Base-by-base conservation (phyloP, 805 yeast genomes). In the Saturnispora mendoncae region DNA sequence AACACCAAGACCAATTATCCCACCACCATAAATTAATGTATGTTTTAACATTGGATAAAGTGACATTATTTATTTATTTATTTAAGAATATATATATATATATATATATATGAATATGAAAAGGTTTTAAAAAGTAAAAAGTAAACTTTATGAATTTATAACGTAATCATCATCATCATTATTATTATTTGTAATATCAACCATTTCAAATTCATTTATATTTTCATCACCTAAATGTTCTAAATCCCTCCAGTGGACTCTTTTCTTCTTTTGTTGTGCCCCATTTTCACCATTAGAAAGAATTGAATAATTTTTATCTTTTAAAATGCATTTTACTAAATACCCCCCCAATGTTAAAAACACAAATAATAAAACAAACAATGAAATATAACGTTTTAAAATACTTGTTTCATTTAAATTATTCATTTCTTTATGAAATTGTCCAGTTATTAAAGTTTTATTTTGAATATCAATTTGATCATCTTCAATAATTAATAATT, bases 1-100 rank as follows among this genome's bases (percentile, higher is more conserved):
- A 0, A 78, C 74, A n/a, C 97, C 97, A 0, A 76, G 52, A 4
- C 80, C 84, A 2, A 84, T 66, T 15, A 86, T 75, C 15, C 76
- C 71, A n/a, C 74, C 74, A 8, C 94, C 87, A 10, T 68, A 68
- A 3, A 58, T 32, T 2, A 60, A 18, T 4, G 57, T 50, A 31
- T 54, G 56, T 36, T 54, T 61, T 52, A 60, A 52, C 40, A 61
- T 46, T 10, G 51, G 28, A 26, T 26, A 39, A 5, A 19, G 18
- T 26, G 35, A 31, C 35, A 24, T 39, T 8, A 10, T 15, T 13
- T 6, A 15, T 19, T 5, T 9, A 25, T 8, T 13, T 30, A 13
- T 21, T 7, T 5, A 27, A 27, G 29, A 27, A 9, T 9, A 27
- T n/a, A n/a, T n/a, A n/a, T n/a, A n/a, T n/a, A n/a, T n/a, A n/a